These are phyloP conservation scores for Paxillus ammoniavirescens DNA, from an alignment of 768 basidiomycete species.

Conservation along the genomic window DNA sequence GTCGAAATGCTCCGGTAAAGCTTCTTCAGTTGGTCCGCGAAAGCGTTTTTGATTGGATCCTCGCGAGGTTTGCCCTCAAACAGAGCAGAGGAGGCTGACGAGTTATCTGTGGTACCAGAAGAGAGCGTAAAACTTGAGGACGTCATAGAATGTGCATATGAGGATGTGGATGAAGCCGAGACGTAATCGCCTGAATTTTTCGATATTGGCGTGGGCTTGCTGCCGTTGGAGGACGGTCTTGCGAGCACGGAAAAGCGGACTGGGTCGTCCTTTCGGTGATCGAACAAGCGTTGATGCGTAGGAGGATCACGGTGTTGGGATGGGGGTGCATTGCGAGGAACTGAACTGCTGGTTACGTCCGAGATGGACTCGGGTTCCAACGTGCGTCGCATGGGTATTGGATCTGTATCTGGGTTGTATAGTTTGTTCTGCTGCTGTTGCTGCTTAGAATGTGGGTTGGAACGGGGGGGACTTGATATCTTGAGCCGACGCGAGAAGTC, in stretches of 20 bases:
- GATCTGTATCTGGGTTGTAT: constrained; percentile 72
- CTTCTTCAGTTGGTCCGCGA: constrained; percentile 73
- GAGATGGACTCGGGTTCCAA: constrained; percentile 67
- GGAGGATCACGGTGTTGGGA: constrained; percentile 36
- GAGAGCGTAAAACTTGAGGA: constrained; percentile 75
- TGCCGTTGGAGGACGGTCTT: constrained; percentile 38
- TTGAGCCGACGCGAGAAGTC: constrained; percentile 73
- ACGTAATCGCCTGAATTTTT: constrained; percentile 69
- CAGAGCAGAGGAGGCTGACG: constrained; percentile 67
- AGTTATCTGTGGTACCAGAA: constrained; percentile 70
- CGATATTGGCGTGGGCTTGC: constrained; percentile 49
- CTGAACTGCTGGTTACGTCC: constrained; percentile 53
- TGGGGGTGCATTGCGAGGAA: constrained; percentile 27
- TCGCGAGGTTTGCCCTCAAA: constrained; percentile 57
- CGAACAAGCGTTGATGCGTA: constrained; percentile 65
- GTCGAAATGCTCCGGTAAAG: constrained; percentile 81
- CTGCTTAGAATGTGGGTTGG: constrained; percentile 35
- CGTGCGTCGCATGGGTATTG: constrained; percentile 57
- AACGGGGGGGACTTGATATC: constrained; percentile 54
- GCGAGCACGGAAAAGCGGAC: constrained; percentile 73
- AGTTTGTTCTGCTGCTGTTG: constrained; percentile 44
- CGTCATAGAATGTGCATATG: constrained; percentile 64
- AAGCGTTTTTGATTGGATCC: constrained; percentile 61
- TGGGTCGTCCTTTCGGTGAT: constrained; percentile 90
- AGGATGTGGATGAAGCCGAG: constrained; percentile 73